Evolutionary conservation across 805 yeast species (phyloP).

Genomic region (Yamadazyma sp.): DNA sequence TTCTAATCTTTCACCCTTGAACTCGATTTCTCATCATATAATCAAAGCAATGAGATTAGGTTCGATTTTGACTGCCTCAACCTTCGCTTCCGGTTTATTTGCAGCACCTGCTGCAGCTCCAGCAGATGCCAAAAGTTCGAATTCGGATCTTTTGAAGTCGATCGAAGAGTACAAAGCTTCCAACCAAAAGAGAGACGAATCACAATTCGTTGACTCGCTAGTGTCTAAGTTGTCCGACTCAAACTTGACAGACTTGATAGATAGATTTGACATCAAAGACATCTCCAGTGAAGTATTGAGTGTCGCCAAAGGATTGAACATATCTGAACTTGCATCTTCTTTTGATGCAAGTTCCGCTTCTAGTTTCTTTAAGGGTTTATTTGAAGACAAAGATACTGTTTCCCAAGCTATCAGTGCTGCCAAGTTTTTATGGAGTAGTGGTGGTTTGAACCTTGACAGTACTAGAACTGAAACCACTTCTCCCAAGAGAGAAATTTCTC

Average conservation of each 20-base stretch:
- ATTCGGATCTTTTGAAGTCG: slow-evolving; percentile 12
- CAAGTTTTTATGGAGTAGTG: slow-evolving; percentile 17
- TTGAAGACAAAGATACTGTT: slow-evolving; percentile 18
- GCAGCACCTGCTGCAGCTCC: slow-evolving; percentile 16
- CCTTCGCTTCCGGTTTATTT: slow-evolving; percentile 15
- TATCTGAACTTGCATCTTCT: slow-evolving; percentile 8
- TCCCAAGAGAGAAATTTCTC: too few species aligned
- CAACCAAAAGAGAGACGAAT: slow-evolving; percentile 11
- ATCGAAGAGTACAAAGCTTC: slow-evolving; percentile 13
- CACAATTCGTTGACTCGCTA: slow-evolving; percentile 6
- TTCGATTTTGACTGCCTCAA: slow-evolving; percentile 12
- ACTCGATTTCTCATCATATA: too few species aligned
- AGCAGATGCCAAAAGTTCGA: slow-evolving; percentile 5
- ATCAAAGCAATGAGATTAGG: slow-evolving; percentile 12
- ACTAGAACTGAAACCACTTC: slow-evolving; percentile 7
- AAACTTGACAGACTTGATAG: slow-evolving; percentile 11
- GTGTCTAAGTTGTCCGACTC: slow-evolving; percentile 11
- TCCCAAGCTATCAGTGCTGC: slow-evolving; percentile 19
- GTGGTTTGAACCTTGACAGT: slow-evolving; percentile 11
- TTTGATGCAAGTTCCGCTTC: slow-evolving; percentile 13
- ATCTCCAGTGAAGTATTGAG: slow-evolving; percentile 11
- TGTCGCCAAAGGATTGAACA: slow-evolving; percentile 7
- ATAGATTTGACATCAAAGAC: slow-evolving; percentile 9
- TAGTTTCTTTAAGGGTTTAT: slow-evolving; percentile 18
- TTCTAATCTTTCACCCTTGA: slow-evolving; percentile 1